Evolutionary conservation across 257 asterid species (phyloP).

Genomic region (Petunia secreta): DNA sequence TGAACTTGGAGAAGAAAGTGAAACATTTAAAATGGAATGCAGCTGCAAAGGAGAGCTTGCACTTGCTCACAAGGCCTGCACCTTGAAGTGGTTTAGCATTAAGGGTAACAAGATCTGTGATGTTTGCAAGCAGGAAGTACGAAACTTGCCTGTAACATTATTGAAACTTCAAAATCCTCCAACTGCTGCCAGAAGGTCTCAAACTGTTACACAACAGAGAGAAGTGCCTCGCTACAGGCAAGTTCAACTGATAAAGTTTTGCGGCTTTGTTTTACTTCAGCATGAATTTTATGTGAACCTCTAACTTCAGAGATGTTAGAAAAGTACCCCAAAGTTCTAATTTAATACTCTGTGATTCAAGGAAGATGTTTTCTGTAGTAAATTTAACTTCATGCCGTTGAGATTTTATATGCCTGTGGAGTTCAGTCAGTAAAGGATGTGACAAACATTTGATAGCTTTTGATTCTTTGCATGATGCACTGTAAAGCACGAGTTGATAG

Average conservation of each 20-base stretch:
- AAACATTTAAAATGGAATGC: slow-evolving; percentile 94
- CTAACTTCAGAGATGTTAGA: neutral
- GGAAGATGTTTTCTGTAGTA: slow-evolving; percentile 3
- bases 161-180: slow-evolving; percentile 78
- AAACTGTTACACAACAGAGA: slow-evolving; percentile 54
- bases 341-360: neutral
- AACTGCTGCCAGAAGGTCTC: slow-evolving; percentile 53
- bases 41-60: slow-evolving; percentile 99
- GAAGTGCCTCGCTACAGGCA: slow-evolving; percentile 78
- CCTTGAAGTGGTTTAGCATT: slow-evolving; percentile 91
- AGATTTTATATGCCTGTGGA: neutral
- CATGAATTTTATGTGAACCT: slow-evolving; percentile 16
- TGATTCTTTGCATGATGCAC: neutral
- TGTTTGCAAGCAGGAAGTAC: slow-evolving; percentile 87
- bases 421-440: slow-evolving; percentile 8
- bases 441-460: neutral
- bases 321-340: neutral
- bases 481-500: neutral
- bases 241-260: slow-evolving; percentile 34
- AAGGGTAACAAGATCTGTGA: slow-evolving; percentile 96
- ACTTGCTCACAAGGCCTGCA: slow-evolving; percentile 94
- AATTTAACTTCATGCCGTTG: slow-evolving; percentile 19
- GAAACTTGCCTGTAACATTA: slow-evolving; percentile 85
- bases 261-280: slow-evolving; percentile 15
- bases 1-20: slow-evolving; percentile 95